Conservation (phyloP, 2,329 filamentous ascomycete genomes). For the Fusarium sp. region DNA sequence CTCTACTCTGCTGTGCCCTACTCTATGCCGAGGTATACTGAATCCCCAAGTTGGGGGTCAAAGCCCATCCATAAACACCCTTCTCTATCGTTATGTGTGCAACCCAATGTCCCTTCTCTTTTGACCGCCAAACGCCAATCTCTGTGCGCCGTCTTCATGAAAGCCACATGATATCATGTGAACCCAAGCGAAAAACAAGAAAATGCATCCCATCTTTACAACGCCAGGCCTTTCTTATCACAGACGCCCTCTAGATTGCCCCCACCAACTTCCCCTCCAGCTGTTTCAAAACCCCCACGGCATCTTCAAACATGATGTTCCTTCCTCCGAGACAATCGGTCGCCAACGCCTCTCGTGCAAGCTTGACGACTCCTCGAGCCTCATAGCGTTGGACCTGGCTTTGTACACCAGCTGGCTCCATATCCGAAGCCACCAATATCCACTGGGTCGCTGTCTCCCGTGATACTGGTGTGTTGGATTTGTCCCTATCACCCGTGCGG, state of each 20-base stretch:
- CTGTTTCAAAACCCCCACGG: conserved; percentile 63
- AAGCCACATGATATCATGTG: conserved; percentile 13
- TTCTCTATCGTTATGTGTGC: neutral
- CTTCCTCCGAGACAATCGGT: conserved; percentile 61
- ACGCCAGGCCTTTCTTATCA: neutral
- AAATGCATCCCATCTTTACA: neutral
- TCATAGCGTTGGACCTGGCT: conserved; percentile 55
- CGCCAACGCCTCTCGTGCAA: conserved; percentile 61
- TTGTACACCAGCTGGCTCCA: conserved; percentile 55
- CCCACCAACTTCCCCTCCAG: conserved; percentile 58
- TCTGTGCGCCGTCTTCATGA: conserved; percentile 18
- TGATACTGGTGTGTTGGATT: conserved; percentile 33
- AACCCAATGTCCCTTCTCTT: conserved; percentile 12
- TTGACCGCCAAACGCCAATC: conserved; percentile 18
- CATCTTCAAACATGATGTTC: conserved; percentile 65
- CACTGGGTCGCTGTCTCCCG: conserved; percentile 49
- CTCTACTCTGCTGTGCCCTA: neutral
- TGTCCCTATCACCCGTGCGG: conserved; percentile 45
- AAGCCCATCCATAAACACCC: conserved; percentile 6
- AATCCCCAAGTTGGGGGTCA: neutral
- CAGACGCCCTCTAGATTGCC: conserved; percentile 38
- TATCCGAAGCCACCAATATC: conserved; percentile 56
- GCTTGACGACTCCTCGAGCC: conserved; percentile 59
- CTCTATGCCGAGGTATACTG: neutral
- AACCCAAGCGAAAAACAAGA: neutral